Evolutionary conservation across 345 rosid species (phyloP), one percentile per base, ranked within the genome.

Genomic region (Reutealis trisperma): DNA sequence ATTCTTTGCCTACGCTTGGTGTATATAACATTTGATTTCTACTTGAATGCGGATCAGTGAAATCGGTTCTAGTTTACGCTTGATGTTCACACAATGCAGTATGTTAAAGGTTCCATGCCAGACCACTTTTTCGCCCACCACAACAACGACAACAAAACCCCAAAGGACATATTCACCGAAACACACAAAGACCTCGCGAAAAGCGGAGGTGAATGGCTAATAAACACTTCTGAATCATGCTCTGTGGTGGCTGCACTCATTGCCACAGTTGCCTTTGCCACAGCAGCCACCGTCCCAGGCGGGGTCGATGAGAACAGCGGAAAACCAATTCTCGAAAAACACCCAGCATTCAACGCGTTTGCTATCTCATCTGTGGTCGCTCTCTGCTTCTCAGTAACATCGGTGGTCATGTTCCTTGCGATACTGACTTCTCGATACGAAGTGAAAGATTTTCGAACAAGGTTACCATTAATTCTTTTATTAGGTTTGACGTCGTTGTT

Each of bases 191-290:
- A 80, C 0, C 84, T 89, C 2, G 84, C 86, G 42, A 63, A 82
- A 19, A 74, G 47, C 16, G 92, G 90, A 0, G 83, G 88, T 5
- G 73, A 80, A 3, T 87, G 92, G 92, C 84, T 89, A 1, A 84
- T 73, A 27, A 73, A 24, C 72, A 89, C 92, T 5, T 87, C 92
- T 0, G 68, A 86, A 19, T 87, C 90, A 2, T 89, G 90, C 78
- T 87, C 90, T 1, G 86, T 87, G 1, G 90, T 89, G 74, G 89
- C 89, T 0, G 90, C 89, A 25, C 84, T 89, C 77, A 86, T 87
- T 3, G 89, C 89, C 22, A 86, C 90, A 0, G 90, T 87, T 21
- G 88, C 89, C 44, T 89, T 89, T 5, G 86, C 90, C 44, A 80
- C 90, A 22, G 81, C 90, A 15, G 15, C 86, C 21, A 60, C 86